These are phyloP conservation scores for Mycosphaerella sp. DNA, from an alignment of 2,329 filamentous ascomycete species.

Conservation along the genomic window DNA sequence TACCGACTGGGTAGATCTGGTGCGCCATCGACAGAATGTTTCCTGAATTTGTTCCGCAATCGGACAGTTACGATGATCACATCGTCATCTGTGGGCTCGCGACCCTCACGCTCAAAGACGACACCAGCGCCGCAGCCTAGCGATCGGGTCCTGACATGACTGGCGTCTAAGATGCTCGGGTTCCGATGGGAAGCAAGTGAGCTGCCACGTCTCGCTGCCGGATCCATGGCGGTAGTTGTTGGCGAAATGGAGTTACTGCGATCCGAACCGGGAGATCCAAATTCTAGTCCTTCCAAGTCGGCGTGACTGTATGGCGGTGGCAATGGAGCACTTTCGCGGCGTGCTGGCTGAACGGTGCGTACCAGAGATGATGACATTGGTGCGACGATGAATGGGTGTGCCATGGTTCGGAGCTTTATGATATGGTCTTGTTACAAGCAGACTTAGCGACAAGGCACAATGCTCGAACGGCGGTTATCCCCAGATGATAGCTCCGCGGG, in stretches of 20 bases:
- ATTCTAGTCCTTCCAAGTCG: conserved; percentile 8
- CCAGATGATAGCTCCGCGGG: neutral
- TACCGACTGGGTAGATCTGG: conserved; percentile 23
- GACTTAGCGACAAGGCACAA: neutral
- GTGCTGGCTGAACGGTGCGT: neutral
- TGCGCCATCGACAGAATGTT: conserved; percentile 14
- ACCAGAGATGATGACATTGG: neutral
- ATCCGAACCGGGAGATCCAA: neutral
- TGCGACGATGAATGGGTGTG: conserved; percentile 8
- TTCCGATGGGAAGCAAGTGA: conserved; percentile 14
- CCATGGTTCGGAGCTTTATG: neutral
- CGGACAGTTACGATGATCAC: conserved; percentile 28
- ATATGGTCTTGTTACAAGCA: neutral
- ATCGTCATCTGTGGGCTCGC: conserved; percentile 23
- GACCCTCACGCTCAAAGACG: conserved; percentile 19
- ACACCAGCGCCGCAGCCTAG: conserved; percentile 18
- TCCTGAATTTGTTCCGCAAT: conserved; percentile 18
- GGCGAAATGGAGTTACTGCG: conserved; percentile 6
- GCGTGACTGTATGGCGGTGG: conserved; percentile 1
- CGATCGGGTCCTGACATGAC: conserved; percentile 8
- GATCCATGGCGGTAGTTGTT: conserved; percentile 2
- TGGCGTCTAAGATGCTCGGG: conserved; percentile 8
- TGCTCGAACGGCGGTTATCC: neutral
- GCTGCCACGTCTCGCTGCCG: conserved; percentile 11
- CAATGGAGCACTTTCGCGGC: conserved; percentile 3